Conservation (phyloP, 306 rosid genomes). For the Lagenaria siceraria region DNA sequence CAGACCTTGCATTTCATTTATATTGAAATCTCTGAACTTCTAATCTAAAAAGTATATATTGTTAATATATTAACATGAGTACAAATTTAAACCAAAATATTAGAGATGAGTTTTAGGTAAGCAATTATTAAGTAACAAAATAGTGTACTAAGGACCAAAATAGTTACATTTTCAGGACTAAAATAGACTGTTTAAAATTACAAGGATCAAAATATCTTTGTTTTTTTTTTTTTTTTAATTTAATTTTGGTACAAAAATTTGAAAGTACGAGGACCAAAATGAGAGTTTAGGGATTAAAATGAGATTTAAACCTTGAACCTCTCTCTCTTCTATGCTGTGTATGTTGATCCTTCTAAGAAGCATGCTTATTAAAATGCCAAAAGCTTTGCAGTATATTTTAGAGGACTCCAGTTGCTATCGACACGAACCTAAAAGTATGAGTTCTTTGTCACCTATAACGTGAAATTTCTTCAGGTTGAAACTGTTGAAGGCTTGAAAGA, state of each 20-base stretch:
- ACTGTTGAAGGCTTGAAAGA: slow-evolving; percentile 75
- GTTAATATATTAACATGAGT: not conserved
- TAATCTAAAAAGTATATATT: not conserved
- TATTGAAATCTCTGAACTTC: too few relatives aligned
- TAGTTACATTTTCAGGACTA: not conserved
- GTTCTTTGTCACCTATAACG: slow-evolving; percentile 12
- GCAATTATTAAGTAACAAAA: too few relatives aligned
- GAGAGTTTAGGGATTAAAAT: not conserved
- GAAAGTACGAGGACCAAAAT: not conserved
- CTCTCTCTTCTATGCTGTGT: not conserved
- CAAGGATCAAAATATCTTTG: not conserved
- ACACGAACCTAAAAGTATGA: not conserved
- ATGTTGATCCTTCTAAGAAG: not conserved
- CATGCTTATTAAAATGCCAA: not conserved
- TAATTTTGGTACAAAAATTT: too few relatives aligned
- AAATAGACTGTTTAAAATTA: too few relatives aligned
- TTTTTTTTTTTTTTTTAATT: too few relatives aligned
- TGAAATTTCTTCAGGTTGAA: slow-evolving; percentile 53
- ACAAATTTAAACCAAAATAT: not conserved
- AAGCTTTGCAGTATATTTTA: not conserved
- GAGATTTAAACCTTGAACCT: not conserved
- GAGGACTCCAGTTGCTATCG: not conserved
- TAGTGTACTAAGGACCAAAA: too few relatives aligned
- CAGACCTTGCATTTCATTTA: too few relatives aligned
- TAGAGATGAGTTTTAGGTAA: not conserved